Percentiles rank a stretch among this genome's conserved stretches.
These are phyloP conservation scores for Sphaerostilbella broomeana DNA, from an alignment of 2,329 filamentous ascomycete genomes.

Conservation along the genomic window DNA sequence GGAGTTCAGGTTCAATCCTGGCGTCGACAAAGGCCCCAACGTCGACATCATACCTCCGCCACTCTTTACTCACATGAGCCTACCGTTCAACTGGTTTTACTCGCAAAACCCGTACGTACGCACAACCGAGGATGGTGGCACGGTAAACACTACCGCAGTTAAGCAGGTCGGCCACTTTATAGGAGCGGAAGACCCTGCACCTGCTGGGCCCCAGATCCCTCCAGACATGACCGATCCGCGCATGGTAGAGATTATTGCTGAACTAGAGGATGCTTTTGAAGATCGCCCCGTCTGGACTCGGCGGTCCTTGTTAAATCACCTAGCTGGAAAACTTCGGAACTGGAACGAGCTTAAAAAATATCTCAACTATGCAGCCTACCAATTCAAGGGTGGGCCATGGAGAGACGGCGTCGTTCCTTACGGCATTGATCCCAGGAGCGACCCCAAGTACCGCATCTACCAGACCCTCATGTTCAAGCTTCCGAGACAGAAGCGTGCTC, in stretches of 20 bases:
- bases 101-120: conserved; percentile 77
- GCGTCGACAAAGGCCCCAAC: conserved; percentile 50
- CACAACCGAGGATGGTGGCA: conserved; percentile 49
- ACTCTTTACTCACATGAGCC: conserved; percentile 64
- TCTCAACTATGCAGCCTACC: conserved; percentile 80
- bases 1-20: conserved; percentile 60
- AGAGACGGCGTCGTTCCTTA: conserved; percentile 79
- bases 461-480: conserved; percentile 87
- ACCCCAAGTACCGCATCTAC: conserved; percentile 71
- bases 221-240: conserved; percentile 53
- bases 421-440: conserved; percentile 75
- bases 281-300: conserved; percentile 81
- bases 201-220: conserved; percentile 53
- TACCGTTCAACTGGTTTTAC: conserved; percentile 76
- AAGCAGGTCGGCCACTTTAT: conserved; percentile 54
- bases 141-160: conserved; percentile 54
- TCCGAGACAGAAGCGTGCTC: conserved; percentile 41
- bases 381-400: conserved; percentile 90
- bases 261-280: conserved; percentile 60
- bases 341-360: conserved; percentile 63
- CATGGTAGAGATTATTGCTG: conserved; percentile 57
- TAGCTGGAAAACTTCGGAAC: conserved; percentile 46
- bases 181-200: conserved; percentile 55
- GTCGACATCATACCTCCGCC: conserved; percentile 74
- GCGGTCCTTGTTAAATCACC: conserved; percentile 68